Conservation (phyloP, 2,329 filamentous ascomycete species). For the Gyromitra esculenta region DNA sequence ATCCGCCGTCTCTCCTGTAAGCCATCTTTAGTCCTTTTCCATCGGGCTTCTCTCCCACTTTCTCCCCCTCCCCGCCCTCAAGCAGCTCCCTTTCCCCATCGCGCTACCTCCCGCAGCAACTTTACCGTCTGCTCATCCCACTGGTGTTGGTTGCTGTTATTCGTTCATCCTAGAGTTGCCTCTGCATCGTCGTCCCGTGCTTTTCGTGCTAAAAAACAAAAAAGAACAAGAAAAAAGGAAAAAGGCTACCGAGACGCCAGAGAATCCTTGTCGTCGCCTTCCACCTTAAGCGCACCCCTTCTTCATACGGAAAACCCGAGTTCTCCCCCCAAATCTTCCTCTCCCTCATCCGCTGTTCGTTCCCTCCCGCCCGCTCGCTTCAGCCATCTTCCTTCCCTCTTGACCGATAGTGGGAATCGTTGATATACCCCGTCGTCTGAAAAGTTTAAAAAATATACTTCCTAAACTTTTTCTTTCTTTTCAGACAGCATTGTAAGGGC, state of each 20-base stretch:
- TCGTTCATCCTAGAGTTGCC: conserved; percentile 33
- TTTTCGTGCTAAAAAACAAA: conserved; percentile 47
- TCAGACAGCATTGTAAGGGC: conserved; percentile 40
- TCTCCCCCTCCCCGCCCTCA: background rate
- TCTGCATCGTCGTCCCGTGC: conserved; percentile 46
- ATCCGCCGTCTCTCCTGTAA: conserved; percentile 5
- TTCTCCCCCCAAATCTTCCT: conserved; percentile 37
- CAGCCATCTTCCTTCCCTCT: conserved; percentile 48
- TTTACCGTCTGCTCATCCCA: conserved; percentile 10
- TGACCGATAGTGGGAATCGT: conserved; percentile 42
- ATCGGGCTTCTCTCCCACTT: conserved; percentile 17
- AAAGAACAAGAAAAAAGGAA: conserved; percentile 21
- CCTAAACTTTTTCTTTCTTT: conserved; percentile 39
- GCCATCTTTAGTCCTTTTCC: conserved; percentile 19
- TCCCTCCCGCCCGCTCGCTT: conserved; percentile 44
- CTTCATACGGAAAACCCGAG: conserved; percentile 50
- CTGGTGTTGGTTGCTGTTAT: conserved; percentile 24
- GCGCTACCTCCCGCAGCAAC: conserved; percentile 41
- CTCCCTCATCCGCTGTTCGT: conserved; percentile 36
- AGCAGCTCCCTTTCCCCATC: conserved; percentile 23
- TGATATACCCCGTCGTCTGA: conserved; percentile 12
- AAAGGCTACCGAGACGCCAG: conserved; percentile 48
- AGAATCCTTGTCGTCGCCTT: conserved; percentile 48
- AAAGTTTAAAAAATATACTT: conserved; percentile 24
- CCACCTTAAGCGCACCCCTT: conserved; percentile 52